A percentile compares a stretch with the other conserved stretches of the same genome.
phyloP scores from a whole-genome alignment of 148 eudicot species.

The Persicaria tinctoria region DNA sequence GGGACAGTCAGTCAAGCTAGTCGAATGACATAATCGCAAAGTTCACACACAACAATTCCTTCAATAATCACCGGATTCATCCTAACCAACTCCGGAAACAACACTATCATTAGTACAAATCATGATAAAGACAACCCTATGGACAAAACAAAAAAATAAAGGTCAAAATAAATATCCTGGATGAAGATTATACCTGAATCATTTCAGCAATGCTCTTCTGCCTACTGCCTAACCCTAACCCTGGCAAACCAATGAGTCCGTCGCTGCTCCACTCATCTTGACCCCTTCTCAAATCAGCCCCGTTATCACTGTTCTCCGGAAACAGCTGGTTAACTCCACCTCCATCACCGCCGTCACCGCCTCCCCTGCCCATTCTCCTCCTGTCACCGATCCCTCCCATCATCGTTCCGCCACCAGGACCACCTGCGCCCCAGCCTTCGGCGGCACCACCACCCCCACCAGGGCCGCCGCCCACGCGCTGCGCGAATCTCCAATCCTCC shows the following conservation, averaged over 20 bases:
- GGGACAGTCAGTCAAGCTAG: background rate
- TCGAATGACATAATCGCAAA: background rate
- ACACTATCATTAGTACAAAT: background rate
- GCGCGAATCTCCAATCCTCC: constrained; percentile 60
- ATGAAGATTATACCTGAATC: constrained; percentile 47
- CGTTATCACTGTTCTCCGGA: constrained; percentile 23
- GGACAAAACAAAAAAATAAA: background rate
- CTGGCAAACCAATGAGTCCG: constrained; percentile 67
- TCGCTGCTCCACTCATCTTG: constrained; percentile 60
- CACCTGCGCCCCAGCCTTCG: constrained; percentile 30
- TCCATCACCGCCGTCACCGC: constrained; percentile 21
- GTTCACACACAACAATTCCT: background rate
- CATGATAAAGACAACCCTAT: background rate
- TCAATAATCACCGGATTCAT: background rate
- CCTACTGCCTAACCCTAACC: constrained; percentile 61
- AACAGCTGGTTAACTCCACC: background rate
- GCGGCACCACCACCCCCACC: constrained; percentile 21
- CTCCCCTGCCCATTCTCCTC: constrained; percentile 27
- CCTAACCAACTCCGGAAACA: background rate
- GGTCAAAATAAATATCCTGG: background rate
- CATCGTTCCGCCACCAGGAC: constrained; percentile 18
- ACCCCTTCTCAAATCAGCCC: constrained; percentile 18
- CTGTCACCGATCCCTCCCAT: constrained; percentile 60
- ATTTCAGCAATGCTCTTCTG: constrained; percentile 75
- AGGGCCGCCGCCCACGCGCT: constrained; percentile 30